Evolutionary conservation across 2,329 filamentous ascomycete genomes (phyloP), one percentile per base, ranked within the genome.

Genomic region (Aspergillus thermomutatus): DNA sequence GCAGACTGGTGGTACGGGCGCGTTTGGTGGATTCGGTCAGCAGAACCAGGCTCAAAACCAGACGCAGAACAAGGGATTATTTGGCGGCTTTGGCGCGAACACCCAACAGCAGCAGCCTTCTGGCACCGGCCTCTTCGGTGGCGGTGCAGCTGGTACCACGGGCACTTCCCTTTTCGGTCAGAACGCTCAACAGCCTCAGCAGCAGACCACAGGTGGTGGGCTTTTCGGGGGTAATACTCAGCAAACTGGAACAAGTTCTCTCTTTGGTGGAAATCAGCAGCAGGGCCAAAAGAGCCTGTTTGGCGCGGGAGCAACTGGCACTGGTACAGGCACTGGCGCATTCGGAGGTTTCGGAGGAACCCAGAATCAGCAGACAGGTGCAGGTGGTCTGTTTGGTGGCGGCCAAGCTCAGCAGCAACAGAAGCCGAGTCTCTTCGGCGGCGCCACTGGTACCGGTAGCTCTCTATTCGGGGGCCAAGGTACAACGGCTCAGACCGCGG

Each of bases 351-450:
- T 82, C 58, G 78, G 77, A 21, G 72, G 72, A 58, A 73, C 67
- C 23, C 78, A 80, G 59, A 74, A 69, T 66, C 72, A 75, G 67
- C 64, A 73, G 57, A 68, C 78, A 34, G 66, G 67, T 37, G 67
- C 70, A 45, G 67, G 70, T 31, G 70, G 78, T 27, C 63, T 82
- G 27, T 82, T 82, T 59, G 76, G 76, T 28, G 64, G 62, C 46
- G 64, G 63, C 67, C 70, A 80, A 63, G 76, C 72, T 48, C 82
- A 84, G 64, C 79, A 78, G 66, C 79, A 82, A 62, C 77, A 80
- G 54, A 85, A 84, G 64, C 80, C 84, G 3, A 76, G 79, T n/a
- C 65, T 86, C 14, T 86, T 87, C 60, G 82, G 65, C 17, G 56
- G 80, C 17, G 71, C 74, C 6, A 69, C 72, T 4, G 72, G 68